phyloP scores from a whole-genome alignment of 106 monocot species.

The Dioscorea alata region DNA sequence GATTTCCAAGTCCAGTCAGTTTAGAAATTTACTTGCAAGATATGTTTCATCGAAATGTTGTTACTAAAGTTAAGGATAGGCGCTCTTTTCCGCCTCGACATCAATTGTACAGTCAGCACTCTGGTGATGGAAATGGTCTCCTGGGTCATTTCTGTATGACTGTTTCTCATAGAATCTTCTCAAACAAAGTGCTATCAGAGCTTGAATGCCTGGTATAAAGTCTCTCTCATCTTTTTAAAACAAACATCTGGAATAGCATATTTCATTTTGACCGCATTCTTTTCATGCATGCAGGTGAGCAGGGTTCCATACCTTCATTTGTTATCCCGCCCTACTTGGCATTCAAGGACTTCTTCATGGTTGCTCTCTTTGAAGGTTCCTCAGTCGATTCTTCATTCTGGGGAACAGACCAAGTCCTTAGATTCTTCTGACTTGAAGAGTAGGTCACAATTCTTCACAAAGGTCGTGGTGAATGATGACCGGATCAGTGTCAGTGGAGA shows the following conservation, averaged over 20 bases:
- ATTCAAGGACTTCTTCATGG: constrained; percentile 94
- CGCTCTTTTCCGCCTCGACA: neutral
- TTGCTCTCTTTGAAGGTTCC: constrained; percentile 79
- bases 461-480: constrained; percentile 80
- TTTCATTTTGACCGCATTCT: constrained; percentile 1
- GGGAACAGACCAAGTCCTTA: constrained; percentile 20
- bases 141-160: constrained; percentile 86
- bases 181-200: constrained; percentile 52
- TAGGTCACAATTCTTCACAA: constrained; percentile 61
- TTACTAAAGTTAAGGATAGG: constrained; percentile 38
- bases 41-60: constrained; percentile 54
- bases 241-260: neutral
- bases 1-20: constrained; percentile 46
- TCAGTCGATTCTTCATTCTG: constrained; percentile 39
- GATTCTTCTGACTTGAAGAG: constrained; percentile 19
- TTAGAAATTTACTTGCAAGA: constrained; percentile 69
- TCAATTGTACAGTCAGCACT: constrained; percentile 24
- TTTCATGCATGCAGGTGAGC: constrained; percentile 41
- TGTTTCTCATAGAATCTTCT: constrained; percentile 80
- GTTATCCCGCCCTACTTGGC: constrained; percentile 76
- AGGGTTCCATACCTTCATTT: constrained; percentile 80
- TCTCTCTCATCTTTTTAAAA: neutral
- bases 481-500: constrained; percentile 73
- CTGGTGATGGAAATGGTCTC: constrained; percentile 23
- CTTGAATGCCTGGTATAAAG: constrained; percentile 70